Percentiles rank a stretch among this genome's conserved stretches.
phyloP scores from a whole-genome alignment of 1,139 yeast genomes.

The Suhomyces guaymorum region DNA sequence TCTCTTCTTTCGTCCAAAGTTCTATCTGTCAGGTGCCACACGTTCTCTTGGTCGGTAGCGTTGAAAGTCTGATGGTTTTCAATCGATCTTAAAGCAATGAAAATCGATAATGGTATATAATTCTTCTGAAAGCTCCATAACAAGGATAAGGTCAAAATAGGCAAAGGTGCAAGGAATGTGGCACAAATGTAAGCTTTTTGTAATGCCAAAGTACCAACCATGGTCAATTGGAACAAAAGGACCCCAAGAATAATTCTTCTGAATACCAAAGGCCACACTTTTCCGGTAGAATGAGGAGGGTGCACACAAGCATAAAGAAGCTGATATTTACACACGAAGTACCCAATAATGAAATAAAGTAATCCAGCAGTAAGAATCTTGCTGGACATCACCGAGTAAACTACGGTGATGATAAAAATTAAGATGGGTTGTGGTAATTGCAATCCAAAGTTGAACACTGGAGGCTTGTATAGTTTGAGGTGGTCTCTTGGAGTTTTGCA shows the following conservation, averaged over 20 bases:
- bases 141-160: conserved; percentile 63
- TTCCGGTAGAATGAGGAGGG: conserved; percentile 87
- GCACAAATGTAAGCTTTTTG: conserved; percentile 79
- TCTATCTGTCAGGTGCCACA: conserved; percentile 13
- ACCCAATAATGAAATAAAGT: conserved; percentile 72
- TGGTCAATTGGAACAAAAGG: conserved; percentile 77
- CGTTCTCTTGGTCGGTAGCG: conserved; percentile 13
- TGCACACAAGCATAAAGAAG: conserved; percentile 78
- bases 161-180: conserved; percentile 70
- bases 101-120: conserved; percentile 76
- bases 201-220: conserved; percentile 85
- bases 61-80: conserved; percentile 12
- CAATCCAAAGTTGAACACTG: conserved; percentile 77
- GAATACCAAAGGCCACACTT: conserved; percentile 82
- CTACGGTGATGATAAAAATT: conserved; percentile 70
- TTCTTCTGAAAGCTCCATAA: conserved; percentile 82
- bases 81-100: conserved; percentile 74
- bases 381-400: conserved; percentile 77
- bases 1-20: conserved; percentile 74
- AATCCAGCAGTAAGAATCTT: conserved; percentile 74
- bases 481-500: conserved; percentile 63
- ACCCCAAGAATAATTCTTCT: conserved; percentile 73
- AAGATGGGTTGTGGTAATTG: conserved; percentile 80
- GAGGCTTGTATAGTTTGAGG: conserved; percentile 71
- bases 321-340: conserved; percentile 78